Evolutionary conservation across 2,329 filamentous ascomycete species (phyloP), one percentile per base, ranked within the genome.

Genomic region (Cephalotrichum gorgonifer): DNA sequence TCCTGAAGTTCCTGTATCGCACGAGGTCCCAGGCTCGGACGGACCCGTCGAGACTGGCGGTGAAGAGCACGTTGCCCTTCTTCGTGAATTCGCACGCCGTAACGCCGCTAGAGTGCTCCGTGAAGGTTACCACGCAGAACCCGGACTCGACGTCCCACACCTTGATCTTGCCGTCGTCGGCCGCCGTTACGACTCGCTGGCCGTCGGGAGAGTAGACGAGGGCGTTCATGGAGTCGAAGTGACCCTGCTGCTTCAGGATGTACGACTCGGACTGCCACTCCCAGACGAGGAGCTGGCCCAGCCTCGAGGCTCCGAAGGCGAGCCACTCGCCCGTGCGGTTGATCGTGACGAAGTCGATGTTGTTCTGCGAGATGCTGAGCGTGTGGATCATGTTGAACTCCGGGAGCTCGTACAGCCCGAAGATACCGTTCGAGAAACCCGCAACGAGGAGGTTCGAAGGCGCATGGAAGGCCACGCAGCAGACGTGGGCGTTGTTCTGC

Each of bases 231-330:
- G 88, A 86, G 63, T 98, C 93, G 55, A 95, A 90, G 66, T 98
- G 93, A 0, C 91, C 93, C 65, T 97, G 93, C 62, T 98, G 93
- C 68, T 98, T 98, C 44, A 98, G 73, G 51, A 98, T 94, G 65
- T 98, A 98, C 6, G 91, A 97, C 66, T 98, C 94, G 0, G 93
- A 98, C 63, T 97, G 91, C 90, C 94, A 98, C 64, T 98, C 93
- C 93, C 93, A 98, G 4, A 98, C 93, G 4, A 98, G 71, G n/a
- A 98, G 74, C 62, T 98, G 93, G 1, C 94, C 94, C 5, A 95
- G 76, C 59, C 94, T 94, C 2, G 93, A 95, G 1, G 94, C 93
- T 14, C 91, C 93, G 64, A 98, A 96, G 0, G 94, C 94, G 22
- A 98, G 72, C 93, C 93, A 98, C 69, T 97, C 91, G 47, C 93